These are phyloP conservation scores for Salix suchowensis DNA, from an alignment of 345 rosid genomes.

Conservation along the genomic window DNA sequence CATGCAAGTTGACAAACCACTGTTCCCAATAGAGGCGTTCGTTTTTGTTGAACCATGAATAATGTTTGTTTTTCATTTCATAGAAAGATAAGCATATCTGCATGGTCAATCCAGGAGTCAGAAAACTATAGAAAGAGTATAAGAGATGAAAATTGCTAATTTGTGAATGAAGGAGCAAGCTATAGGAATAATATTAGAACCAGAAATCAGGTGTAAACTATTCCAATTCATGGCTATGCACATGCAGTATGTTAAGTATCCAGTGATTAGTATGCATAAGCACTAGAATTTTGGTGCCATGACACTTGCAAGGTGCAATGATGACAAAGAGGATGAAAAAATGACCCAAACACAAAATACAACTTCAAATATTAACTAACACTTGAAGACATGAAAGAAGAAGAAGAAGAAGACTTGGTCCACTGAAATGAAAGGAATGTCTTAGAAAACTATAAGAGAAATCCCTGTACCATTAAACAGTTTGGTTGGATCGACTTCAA, in stretches of 20 bases:
- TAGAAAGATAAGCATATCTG: slow-evolving; percentile 91
- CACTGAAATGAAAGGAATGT: too few species aligned
- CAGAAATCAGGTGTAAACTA: not conserved
- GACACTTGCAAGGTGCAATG: not conserved
- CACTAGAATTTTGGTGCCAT: not conserved
- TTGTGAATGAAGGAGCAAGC: not conserved
- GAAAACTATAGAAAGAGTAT: not conserved
- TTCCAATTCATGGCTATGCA: not conserved
- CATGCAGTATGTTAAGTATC: not conserved
- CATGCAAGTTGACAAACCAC: slow-evolving; percentile 87
- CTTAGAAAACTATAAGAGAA: not conserved
- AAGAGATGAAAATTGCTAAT: not conserved
- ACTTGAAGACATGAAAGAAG: not conserved
- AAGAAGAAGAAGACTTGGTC: too few species aligned
- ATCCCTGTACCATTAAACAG: not conserved
- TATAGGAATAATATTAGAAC: not conserved
- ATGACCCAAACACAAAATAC: not conserved
- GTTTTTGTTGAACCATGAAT: slow-evolving; percentile 75
- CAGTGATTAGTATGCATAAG: not conserved
- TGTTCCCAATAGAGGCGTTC: slow-evolving; percentile 82
- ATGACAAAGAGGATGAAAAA: not conserved
- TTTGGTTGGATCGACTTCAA: not conserved
- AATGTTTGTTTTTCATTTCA: slow-evolving; percentile 84
- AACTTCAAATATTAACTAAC: not conserved
- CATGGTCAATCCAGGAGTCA: slow-evolving; percentile 8